Evolutionary conservation across 129 eudicot species (phyloP), one percentile per base, ranked within the genome.

Genomic region (Escallonia rubra): DNA sequence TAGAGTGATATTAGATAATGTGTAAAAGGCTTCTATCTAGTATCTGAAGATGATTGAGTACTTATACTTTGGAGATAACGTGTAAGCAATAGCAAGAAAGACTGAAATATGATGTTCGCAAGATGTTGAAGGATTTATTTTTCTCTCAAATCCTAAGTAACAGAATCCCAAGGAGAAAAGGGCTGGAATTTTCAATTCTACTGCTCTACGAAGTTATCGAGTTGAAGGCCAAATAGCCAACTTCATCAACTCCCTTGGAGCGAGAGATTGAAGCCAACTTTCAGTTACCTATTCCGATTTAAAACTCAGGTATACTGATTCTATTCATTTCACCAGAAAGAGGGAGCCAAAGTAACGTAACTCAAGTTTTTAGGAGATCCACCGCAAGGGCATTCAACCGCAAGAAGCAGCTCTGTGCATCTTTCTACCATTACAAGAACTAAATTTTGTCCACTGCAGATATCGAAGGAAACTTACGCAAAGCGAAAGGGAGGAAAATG

Each of bases 401-500:
- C 14, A 66, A 39, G 43, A 66, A 3, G 41, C n/a, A 23, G 60
- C 61, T 52, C 58, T 14, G n/a, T 8, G 16, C 38, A 52, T 3
- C 51, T 40, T 52, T 11, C 34, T 51, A 39, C 61, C 4, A 5
- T 23, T 46, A 64, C 49, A 64, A 9, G 51, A 10, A 64, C 42
- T 47, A 48, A 41, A 48, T 14, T 41, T 48, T 10, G 38, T 23
- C 10, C 11, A 64, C 46, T 16, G 16, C 4, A 56, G 44, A 12
- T 8, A 13, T 3, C 42, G 63, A 59, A 61, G 72, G 73, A 11
- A 50, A 79, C 99, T 83, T 82, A 94, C 97, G 90, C 89, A 69
- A 89, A 94, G 59, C 97, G 97, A 64, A 94, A 90, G 6, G 99
- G 99, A 66, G 99, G 99, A 74, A 90, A 94, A 70, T 90, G 99